A percentile compares a stretch with the other conserved stretches of the same genome.
These are phyloP conservation scores for Ganoderma sp. DNA, from an alignment of 1,284 basidiomycete genomes.

Conservation along the genomic window DNA sequence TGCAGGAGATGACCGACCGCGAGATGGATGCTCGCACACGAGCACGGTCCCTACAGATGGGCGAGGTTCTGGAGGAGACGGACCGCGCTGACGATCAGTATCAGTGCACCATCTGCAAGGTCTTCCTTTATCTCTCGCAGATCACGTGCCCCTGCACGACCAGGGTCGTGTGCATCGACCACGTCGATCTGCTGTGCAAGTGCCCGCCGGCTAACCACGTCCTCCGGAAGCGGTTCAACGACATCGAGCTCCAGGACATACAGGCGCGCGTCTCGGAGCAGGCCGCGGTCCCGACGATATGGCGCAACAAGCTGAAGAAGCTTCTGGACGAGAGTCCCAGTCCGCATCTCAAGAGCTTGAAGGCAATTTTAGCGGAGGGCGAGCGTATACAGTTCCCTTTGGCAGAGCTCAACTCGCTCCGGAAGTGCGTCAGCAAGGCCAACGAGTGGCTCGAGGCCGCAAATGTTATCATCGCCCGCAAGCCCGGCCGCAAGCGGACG, in stretches of 20 bases:
- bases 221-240: conserved; percentile 83
- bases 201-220: conserved; percentile 64
- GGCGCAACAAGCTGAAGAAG: conserved; percentile 76
- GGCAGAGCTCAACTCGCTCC: conserved; percentile 73
- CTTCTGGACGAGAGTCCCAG: conserved; percentile 70
- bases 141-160: conserved; percentile 81
- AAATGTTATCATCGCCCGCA: conserved; percentile 72
- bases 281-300: conserved; percentile 75
- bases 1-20: conserved; percentile 89
- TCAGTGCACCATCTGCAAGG: conserved; percentile 93
- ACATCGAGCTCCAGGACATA: conserved; percentile 78
- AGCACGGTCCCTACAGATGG: conserved; percentile 62
- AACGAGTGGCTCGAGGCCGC: conserved; percentile 86
- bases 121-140: conserved; percentile 95
- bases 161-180: conserved; percentile 87
- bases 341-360: conserved; percentile 78
- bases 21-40: conserved; percentile 75
- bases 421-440: conserved; percentile 80
- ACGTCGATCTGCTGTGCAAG: conserved; percentile 80
- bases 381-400: conserved; percentile 83
- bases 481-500: conserved; percentile 76
- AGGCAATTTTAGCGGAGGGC: conserved; percentile 83
- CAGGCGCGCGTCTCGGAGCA: conserved; percentile 70
- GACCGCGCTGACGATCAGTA: conserved; percentile 93
- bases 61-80: conserved; percentile 76